phyloP scores from a whole-genome alignment of 2,329 filamentous ascomycete genomes.

The Cercospora citrullina region DNA sequence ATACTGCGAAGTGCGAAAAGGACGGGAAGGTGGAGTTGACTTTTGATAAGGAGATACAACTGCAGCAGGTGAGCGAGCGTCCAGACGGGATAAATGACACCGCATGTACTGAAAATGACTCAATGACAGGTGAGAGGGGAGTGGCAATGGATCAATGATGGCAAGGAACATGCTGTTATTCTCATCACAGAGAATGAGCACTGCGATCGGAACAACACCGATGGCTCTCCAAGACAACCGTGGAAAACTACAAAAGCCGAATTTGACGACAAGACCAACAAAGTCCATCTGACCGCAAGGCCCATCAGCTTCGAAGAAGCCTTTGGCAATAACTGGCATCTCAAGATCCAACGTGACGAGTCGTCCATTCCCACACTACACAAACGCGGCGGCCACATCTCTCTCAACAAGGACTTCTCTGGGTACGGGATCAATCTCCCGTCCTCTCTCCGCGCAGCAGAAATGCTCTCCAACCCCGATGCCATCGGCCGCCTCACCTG shows the following conservation, averaged over 20 bases:
- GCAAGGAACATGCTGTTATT: neutral
- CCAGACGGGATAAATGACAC: neutral
- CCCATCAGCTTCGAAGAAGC: slow-evolving; percentile 11
- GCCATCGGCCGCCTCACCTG: slow-evolving; percentile 14
- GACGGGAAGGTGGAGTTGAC: neutral
- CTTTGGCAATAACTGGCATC: slow-evolving; percentile 14
- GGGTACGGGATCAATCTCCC: slow-evolving; percentile 11
- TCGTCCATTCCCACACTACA: neutral
- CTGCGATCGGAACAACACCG: slow-evolving; percentile 7
- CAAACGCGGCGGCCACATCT: slow-evolving; percentile 5
- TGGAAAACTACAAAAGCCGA: slow-evolving; percentile 3
- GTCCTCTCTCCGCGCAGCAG: neutral
- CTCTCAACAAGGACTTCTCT: slow-evolving; percentile 17
- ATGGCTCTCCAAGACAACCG: slow-evolving; percentile 9
- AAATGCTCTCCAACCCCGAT: neutral
- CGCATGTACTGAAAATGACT: neutral
- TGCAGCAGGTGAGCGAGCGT: slow-evolving; percentile 5
- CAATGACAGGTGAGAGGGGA: slow-evolving; percentile 1
- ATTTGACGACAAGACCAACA: slow-evolving; percentile 6
- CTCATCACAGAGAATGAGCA: slow-evolving; percentile 13
- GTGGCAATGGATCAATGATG: slow-evolving; percentile 12
- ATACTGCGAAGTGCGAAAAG: neutral
- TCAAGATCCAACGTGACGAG: slow-evolving; percentile 5
- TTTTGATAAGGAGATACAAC: slow-evolving; percentile 2
- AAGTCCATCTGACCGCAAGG: neutral